These are phyloP conservation scores for Effrenium voratum DNA, from an alignment of 73 alveolate genomes.

Conservation along the genomic window DNA sequence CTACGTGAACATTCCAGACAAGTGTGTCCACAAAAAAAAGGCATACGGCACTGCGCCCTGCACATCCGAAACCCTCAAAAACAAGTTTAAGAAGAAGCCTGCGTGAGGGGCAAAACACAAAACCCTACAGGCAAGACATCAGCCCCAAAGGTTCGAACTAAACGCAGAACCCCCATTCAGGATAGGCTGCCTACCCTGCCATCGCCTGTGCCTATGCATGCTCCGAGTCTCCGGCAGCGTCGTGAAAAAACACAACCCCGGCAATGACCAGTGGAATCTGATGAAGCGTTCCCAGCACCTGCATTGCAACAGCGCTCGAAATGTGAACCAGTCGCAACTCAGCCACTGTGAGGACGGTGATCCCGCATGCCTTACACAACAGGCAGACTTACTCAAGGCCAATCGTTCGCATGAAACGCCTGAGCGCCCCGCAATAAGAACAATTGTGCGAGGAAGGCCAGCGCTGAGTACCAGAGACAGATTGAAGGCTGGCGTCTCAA, in stretches of 20 bases:
- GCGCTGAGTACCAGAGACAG: slow-evolving; percentile 41
- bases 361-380: slow-evolving; percentile 59
- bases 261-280: slow-evolving; percentile 80
- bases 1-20: too few relatives aligned
- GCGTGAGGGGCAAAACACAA: too few relatives aligned
- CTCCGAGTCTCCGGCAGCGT: slow-evolving; percentile 30
- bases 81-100: too few relatives aligned
- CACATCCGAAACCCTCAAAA: too few relatives aligned
- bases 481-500: slow-evolving; percentile 44
- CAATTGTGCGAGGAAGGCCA: slow-evolving; percentile 44
- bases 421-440: slow-evolving; percentile 19
- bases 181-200: too few relatives aligned
- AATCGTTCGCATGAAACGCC: neutral
- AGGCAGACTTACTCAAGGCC: neutral
- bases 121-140: too few relatives aligned
- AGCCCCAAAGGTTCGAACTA: too few relatives aligned
- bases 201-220: neutral
- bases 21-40: too few relatives aligned
- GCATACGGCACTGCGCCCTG: too few relatives aligned
- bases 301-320: slow-evolving; percentile 83
- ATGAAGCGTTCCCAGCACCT: slow-evolving; percentile 82
- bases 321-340: slow-evolving; percentile 80
- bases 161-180: too few relatives aligned
- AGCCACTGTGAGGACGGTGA: slow-evolving; percentile 80
- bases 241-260: slow-evolving; percentile 66